Evolutionary conservation across 202 grass and related monocot genomes (phyloP), one percentile per base, ranked within the genome.

Genomic region (Zizania palustris): DNA sequence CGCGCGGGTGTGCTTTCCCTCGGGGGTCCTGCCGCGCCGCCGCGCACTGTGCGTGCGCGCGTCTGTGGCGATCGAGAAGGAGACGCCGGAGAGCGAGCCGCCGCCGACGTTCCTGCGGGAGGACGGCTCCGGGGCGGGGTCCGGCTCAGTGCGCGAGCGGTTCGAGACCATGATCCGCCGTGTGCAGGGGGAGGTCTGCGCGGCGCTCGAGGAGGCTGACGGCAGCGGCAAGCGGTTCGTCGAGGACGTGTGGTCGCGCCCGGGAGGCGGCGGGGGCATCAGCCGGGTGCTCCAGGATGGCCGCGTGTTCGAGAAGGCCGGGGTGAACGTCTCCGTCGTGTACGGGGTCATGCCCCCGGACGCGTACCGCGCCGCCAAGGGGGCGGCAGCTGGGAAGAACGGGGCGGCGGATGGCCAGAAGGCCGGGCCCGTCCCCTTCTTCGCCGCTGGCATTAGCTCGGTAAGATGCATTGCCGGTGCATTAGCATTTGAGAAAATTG

Each of bases 291-390:
- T 98, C 22, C 77, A 98, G 89, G 91, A 98, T 58, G 95, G 95
- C 0, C 70, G 63, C 81, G 89, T 98, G 37, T 95, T 90, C 61
- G 95, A 98, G 85, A 98, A 98, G 80, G 95, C 95, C 0, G 95
- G 91, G 15, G 95, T 98, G 48, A 98, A 95, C 54, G 95, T 98
- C 3, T 98, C 95, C 16, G 91, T 98, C 20, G 95, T 98, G n/a
- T 95, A 98, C 36, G 95, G 95, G 5, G 78, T 82, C 44, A 98
- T 98, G 95, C 95, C 91, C 9, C 95, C 95, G 3, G 95, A 98
- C 16, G 95, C 95, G 5, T 98, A 98, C 75, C 91, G 95, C 35
- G 91, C 95, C 0, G 95, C 95, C 77, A 94, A 95, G 71, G 95
- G 95, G 2, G 87, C 80, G 50, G 63, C 80, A 44, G 63, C 82